Base-by-base conservation (phyloP, 306 rosid genomes). In the Begonia masoniana region DNA sequence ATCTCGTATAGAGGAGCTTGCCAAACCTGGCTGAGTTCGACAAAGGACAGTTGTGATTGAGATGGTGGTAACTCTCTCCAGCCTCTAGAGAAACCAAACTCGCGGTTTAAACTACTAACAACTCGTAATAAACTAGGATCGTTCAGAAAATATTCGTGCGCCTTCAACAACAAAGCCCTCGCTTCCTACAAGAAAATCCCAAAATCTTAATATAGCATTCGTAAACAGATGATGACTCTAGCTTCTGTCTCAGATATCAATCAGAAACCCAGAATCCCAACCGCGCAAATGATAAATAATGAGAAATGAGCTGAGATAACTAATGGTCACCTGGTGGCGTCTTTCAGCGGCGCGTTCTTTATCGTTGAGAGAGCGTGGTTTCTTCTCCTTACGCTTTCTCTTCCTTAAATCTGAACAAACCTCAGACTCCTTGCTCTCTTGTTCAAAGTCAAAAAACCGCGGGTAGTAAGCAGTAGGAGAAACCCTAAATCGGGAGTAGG, bases 321-420 rank as follows among this genome's bases (percentile, higher is more conserved):
- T 45, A 45, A n/a, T 4, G 39, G 39, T 50, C 66, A 80, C 95
- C 85, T 68, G 89, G 52, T 89, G 94, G 14, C 97, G 91, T 45
- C 63, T 84, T 15, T 80, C 78, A 13, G 91, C 91, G 9, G 68
- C 69, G 52, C n/a, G 76, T 54, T 89, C 95, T 69, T 91, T 74
- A 6, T 82, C 88, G 63, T 85, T 85, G 43, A 85, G 61, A 59
- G 76, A 13, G 46, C 42, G 76, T 15, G 73, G 69, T 31, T 73
- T 58, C 67, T 59, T 66, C 17, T 47, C 68, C 51, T 66, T 81
- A 50, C 80, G 76, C 68, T 78, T 88, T 11, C 87, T 72, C 60
- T 87, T 88, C 12, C 61, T 51, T 26, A 69, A 62, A 52, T 49
- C 55, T 50, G 74, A 63, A 59, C 71, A 58, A 16, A 52, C 68